These are phyloP conservation scores for Kuraishia capsulata DNA, from an alignment of 805 yeast species.

Conservation along the genomic window DNA sequence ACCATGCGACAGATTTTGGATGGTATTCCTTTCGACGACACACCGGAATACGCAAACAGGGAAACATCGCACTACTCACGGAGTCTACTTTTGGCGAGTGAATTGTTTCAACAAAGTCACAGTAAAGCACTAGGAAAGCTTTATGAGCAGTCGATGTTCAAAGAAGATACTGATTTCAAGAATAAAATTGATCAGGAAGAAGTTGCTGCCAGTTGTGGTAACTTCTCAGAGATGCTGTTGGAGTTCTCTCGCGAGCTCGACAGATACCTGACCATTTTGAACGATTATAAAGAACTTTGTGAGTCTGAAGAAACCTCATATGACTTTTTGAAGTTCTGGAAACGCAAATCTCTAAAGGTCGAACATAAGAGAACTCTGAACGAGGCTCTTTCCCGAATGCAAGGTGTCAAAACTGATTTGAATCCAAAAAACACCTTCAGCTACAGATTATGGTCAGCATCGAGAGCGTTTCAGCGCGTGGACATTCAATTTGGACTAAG, in stretches of 20 bases:
- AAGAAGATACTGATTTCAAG: constrained; percentile 23
- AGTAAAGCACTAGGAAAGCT: constrained; percentile 45
- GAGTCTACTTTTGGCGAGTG: constrained; percentile 42
- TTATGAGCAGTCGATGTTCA: constrained; percentile 47
- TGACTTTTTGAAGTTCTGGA: constrained; percentile 50
- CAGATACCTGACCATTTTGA: constrained; percentile 34
- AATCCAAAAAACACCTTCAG: constrained; percentile 13
- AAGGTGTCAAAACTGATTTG: constrained; percentile 8
- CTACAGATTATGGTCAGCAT: constrained; percentile 36
- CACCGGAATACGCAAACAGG: constrained; percentile 23
- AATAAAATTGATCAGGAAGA: constrained; percentile 62
- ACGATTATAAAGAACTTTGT: constrained; percentile 20
- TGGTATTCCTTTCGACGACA: constrained; percentile 46
- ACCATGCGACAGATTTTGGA: constrained; percentile 54
- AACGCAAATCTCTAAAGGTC: constrained; percentile 1
- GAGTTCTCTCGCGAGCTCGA: constrained; percentile 53
- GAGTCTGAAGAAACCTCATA: constrained; percentile 24
- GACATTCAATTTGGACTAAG: constrained; percentile 75
- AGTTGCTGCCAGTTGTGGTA: constrained; percentile 78
- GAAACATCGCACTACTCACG: constrained; percentile 32
- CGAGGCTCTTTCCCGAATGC: constrained; percentile 3
- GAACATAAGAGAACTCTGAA: constrained; percentile 1
- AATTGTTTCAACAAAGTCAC: constrained; percentile 49
- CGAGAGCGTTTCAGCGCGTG: constrained; percentile 45
- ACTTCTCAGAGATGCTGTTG: constrained; percentile 57